phyloP scores from a whole-genome alignment of 176 grass and related monocot species.

The Paspalum notatum region DNA sequence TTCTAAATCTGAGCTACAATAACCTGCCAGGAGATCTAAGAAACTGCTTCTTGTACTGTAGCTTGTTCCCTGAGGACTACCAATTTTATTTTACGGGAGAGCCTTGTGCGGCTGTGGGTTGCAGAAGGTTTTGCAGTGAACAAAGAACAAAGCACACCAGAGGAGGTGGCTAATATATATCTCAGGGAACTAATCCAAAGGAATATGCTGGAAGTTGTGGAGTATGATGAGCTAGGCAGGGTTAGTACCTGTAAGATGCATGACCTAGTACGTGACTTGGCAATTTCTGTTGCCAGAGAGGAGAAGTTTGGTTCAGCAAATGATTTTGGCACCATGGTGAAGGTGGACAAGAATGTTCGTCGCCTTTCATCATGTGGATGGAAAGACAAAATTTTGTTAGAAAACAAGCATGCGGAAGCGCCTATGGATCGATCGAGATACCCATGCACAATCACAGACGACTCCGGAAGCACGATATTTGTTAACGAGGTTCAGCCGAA shows the following conservation, averaged over 20 bases:
- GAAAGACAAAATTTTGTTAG: slow-evolving; percentile 5
- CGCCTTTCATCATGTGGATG: not conserved
- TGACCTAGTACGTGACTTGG: slow-evolving; percentile 3
- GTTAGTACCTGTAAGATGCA: slow-evolving; percentile 34
- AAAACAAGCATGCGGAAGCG: no score
- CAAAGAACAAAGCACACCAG: slow-evolving; percentile 6
- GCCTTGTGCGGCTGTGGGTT: slow-evolving; percentile 27
- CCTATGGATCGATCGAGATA: no score
- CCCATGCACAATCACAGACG: no score
- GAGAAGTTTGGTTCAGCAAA: not conserved
- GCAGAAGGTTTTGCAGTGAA: slow-evolving; percentile 22
- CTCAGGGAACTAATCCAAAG: slow-evolving; percentile 32
- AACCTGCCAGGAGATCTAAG: slow-evolving; percentile 46
- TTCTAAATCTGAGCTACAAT: slow-evolving; percentile 62
- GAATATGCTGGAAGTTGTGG: slow-evolving; percentile 27
- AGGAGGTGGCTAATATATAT: slow-evolving; percentile 5
- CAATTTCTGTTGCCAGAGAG: not conserved
- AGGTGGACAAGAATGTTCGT: not conserved
- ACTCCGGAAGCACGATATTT: no score
- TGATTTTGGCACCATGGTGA: not conserved
- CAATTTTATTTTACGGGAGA: not conserved
- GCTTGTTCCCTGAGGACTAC: slow-evolving; percentile 53
- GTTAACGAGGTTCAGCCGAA: no score
- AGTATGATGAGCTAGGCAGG: slow-evolving; percentile 34
- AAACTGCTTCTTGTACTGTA: slow-evolving; percentile 59